Conservation (phyloP, 2,329 filamentous ascomycete genomes). For the Colletotrichum liriopes region DNA sequence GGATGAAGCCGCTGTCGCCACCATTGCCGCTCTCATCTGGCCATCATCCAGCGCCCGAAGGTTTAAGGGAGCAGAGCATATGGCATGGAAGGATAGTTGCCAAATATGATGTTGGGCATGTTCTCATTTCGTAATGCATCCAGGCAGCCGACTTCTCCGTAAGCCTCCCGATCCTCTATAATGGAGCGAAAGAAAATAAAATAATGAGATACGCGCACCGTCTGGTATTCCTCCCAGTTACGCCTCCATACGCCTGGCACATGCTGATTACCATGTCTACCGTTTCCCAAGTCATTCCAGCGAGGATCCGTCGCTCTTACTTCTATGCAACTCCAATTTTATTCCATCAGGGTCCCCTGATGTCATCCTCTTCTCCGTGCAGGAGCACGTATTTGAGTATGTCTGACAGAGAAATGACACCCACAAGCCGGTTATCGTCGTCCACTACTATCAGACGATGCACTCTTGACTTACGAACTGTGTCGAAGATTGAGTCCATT, state of each 20-base stretch:
- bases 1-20: not conserved
- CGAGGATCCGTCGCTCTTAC: slow-evolving; percentile 41
- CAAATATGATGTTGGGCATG: slow-evolving; percentile 19
- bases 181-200: slow-evolving; percentile 36
- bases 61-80: not conserved
- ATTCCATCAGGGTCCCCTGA: slow-evolving; percentile 20
- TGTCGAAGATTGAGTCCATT: slow-evolving; percentile 96
- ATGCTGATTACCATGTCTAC: slow-evolving; percentile 47
- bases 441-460: slow-evolving; percentile 95
- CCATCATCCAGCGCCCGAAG: not conserved
- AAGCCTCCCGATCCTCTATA: slow-evolving; percentile 37
- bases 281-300: slow-evolving; percentile 42
- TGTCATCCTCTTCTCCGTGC: slow-evolving; percentile 76
- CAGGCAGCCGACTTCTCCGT: slow-evolving; percentile 27
- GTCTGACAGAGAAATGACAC: slow-evolving; percentile 93
- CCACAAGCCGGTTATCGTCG: slow-evolving; percentile 87
- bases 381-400: slow-evolving; percentile 96
- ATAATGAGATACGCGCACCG: slow-evolving; percentile 32
- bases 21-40: not conserved
- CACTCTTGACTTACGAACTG: slow-evolving; percentile 93
- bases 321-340: slow-evolving; percentile 41
- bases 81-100: not conserved
- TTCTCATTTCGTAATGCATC: slow-evolving; percentile 43
- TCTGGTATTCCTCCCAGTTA: slow-evolving; percentile 44
- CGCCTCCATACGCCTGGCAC: slow-evolving; percentile 52